phyloP scores from a whole-genome alignment of 208 protist genomes.

The Trypanosoma melophagium region DNA sequence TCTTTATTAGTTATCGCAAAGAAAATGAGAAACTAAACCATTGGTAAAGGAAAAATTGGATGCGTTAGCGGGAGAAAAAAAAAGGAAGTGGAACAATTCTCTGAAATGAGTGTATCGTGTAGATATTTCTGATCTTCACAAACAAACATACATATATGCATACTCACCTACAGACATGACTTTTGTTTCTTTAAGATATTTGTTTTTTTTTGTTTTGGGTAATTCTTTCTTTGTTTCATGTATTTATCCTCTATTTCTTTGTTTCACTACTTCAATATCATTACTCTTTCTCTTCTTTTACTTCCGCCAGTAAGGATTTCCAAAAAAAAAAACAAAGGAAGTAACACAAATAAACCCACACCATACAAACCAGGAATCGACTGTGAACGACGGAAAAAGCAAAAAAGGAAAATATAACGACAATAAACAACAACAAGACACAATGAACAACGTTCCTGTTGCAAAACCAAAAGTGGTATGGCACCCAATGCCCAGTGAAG shows the following conservation, averaged over 20 bases:
- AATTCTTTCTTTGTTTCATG: neutral
- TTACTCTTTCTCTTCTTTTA: constrained; percentile 24
- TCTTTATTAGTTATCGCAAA: too few relatives aligned
- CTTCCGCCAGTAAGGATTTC: neutral
- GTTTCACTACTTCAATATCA: constrained; percentile 8
- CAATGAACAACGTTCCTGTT: neutral
- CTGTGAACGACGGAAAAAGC: neutral
- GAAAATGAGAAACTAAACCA: too few relatives aligned
- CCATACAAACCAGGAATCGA: constrained; percentile 6
- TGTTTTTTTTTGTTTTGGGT: neutral
- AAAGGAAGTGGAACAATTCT: too few relatives aligned
- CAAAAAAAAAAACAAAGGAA: neutral
- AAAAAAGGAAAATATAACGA: neutral
- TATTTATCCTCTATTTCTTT: constrained; percentile 13
- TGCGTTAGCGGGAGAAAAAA: too few relatives aligned
- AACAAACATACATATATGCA: constrained; percentile 8
- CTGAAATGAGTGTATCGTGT: too few relatives aligned
- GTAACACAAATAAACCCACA: neutral
- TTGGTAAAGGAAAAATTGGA: too few relatives aligned
- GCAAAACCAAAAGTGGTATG: constrained; percentile 47
- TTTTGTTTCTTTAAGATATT: neutral
- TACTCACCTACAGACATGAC: constrained; percentile 4
- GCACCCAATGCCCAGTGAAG: constrained; percentile 65
- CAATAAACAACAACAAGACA: constrained; percentile 3
- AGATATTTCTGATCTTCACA: constrained; percentile 4